Conservation (phyloP, 768 basidiomycete species). For the Suillus cothurnatus region DNA sequence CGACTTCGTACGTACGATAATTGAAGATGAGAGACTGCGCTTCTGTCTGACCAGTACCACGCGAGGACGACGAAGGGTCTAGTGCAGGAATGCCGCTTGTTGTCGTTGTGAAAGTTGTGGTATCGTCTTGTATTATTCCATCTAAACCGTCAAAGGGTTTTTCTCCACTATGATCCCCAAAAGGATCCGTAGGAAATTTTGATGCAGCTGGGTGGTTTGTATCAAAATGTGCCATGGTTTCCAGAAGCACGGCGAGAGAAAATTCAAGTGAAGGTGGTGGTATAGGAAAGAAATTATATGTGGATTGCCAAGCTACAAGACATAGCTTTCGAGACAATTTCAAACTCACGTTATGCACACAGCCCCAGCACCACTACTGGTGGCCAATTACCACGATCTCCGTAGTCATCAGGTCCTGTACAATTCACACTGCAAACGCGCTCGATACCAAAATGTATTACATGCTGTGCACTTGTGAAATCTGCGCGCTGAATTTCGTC, state of each 20-base stretch:
- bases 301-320: background rate
- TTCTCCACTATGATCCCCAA: conserved; percentile 25
- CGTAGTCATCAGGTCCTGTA: background rate
- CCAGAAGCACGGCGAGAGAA: conserved; percentile 22
- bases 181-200: conserved; percentile 24
- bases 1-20: conserved; percentile 23
- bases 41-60: conserved; percentile 18
- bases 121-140: conserved; percentile 19
- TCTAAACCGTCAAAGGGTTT: conserved; percentile 22
- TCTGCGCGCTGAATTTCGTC: background rate
- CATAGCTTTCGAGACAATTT: background rate
- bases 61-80: conserved; percentile 14
- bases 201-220: conserved; percentile 14
- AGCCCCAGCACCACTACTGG: background rate
- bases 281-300: conserved; percentile 4
- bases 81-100: conserved; percentile 23
- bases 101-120: conserved; percentile 21
- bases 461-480: background rate
- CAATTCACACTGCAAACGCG: background rate
- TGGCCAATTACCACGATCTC: background rate
- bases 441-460: background rate
- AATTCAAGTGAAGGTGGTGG: conserved; percentile 7
- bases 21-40: conserved; percentile 29
- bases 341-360: background rate
- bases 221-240: conserved; percentile 26